A percentile compares a stretch with the other conserved stretches of the same genome.
These are phyloP conservation scores for Coemansia reversa DNA, from an alignment of 192 early-diverging fungal species.

Conservation along the genomic window DNA sequence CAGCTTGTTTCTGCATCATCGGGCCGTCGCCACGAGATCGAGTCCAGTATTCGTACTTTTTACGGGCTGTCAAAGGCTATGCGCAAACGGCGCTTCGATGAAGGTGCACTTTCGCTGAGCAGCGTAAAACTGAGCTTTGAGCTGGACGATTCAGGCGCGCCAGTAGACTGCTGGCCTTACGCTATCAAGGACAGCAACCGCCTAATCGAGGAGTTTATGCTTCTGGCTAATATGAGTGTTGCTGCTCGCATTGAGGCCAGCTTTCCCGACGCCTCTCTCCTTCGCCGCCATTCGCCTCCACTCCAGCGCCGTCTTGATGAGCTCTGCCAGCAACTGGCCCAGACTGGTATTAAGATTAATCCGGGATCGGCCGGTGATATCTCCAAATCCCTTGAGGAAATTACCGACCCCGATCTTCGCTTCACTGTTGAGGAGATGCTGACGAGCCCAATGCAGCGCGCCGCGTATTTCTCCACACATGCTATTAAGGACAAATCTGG, in stretches of 20 bases:
- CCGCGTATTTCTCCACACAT: constrained; percentile 94
- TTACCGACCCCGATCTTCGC: constrained; percentile 23
- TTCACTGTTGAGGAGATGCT: constrained; percentile 46
- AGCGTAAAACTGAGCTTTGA: constrained; percentile 92
- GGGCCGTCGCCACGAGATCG: constrained; percentile 43
- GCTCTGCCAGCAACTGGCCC: constrained; percentile 45
- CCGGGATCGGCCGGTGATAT: constrained; percentile 57
- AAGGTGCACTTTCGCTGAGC: constrained; percentile 87
- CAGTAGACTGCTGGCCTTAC: constrained; percentile 68
- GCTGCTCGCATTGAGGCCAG: constrained; percentile 78
- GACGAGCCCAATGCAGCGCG: constrained; percentile 85
- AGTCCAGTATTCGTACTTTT: constrained; percentile 54
- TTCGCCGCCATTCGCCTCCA: constrained; percentile 72
- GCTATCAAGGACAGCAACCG: constrained; percentile 77
- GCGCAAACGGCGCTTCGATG: constrained; percentile 64
- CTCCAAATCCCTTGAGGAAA: constrained; percentile 59
- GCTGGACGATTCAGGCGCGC: constrained; percentile 83
- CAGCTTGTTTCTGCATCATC: constrained; percentile 16
- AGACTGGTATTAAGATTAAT: constrained; percentile 60
- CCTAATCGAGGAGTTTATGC: constrained; percentile 95
- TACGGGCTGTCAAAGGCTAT: constrained; percentile 58
- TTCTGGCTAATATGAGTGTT: constrained; percentile 89
- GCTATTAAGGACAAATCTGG: constrained; percentile 57
- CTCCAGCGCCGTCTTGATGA: constrained; percentile 33
- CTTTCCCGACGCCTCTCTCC: constrained; percentile 75